phyloP scores from a whole-genome alignment of 768 basidiomycete genomes.

The Rhizopogon rudus region DNA sequence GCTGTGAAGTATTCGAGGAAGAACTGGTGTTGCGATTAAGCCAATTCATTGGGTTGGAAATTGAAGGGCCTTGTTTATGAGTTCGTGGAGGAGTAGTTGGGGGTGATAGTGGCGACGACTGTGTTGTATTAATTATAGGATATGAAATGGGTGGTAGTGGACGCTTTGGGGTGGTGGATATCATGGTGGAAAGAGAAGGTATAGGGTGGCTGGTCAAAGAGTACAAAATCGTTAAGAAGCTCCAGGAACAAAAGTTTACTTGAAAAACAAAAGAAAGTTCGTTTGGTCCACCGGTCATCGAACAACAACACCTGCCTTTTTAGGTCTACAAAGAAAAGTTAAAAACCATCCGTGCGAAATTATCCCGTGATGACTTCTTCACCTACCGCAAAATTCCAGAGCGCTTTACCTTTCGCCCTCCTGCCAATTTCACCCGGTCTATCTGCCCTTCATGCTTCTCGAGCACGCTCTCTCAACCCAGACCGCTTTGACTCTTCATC shows the following conservation, averaged over 20 bases:
- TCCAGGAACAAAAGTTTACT: slow-evolving; percentile 5
- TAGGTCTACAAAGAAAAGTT: slow-evolving; percentile 15
- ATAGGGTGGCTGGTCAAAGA: not conserved
- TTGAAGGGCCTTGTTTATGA: slow-evolving; percentile 26
- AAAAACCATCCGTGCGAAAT: slow-evolving; percentile 5
- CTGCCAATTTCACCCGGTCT: slow-evolving; percentile 49
- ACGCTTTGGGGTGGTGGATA: slow-evolving; percentile 14
- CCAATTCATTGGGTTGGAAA: slow-evolving; percentile 40
- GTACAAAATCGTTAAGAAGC: slow-evolving; percentile 18
- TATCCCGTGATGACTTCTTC: not conserved
- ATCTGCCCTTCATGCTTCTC: slow-evolving; percentile 55
- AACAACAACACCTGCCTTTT: slow-evolving; percentile 24
- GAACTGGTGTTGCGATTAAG: slow-evolving; percentile 33
- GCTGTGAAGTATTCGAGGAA: slow-evolving; percentile 20
- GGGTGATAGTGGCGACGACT: slow-evolving; percentile 28
- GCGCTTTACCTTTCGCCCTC: slow-evolving; percentile 44
- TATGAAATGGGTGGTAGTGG: slow-evolving; percentile 11
- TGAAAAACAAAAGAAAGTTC: not conserved
- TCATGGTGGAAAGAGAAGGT: slow-evolving; percentile 17
- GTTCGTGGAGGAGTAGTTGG: slow-evolving; percentile 23
- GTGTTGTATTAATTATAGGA: slow-evolving; percentile 6
- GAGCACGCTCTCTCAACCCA: slow-evolving; percentile 29
- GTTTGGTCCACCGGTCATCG: slow-evolving; percentile 10
- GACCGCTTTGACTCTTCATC: slow-evolving; percentile 16
- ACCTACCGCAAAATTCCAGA: slow-evolving; percentile 40